phyloP scores from a whole-genome alignment of 768 basidiomycete species.

The Mycena indigotica region DNA sequence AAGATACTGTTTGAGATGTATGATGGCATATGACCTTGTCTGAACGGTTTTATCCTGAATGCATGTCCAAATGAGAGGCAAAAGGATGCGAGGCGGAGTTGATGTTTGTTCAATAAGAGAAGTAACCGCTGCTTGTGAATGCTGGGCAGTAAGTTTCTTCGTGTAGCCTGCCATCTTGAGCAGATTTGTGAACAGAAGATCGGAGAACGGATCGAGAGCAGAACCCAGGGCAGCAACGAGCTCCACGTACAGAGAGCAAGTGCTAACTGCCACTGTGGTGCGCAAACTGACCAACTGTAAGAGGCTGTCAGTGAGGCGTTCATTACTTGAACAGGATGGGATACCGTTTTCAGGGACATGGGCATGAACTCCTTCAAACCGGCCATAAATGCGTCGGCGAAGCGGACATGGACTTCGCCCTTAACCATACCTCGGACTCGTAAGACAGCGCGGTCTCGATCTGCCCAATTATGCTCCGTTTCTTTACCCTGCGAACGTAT shows the following conservation, averaged over 20 bases:
- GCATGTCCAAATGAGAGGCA: slow-evolving; percentile 68
- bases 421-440: slow-evolving; percentile 88
- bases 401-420: slow-evolving; percentile 78
- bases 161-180: slow-evolving; percentile 88
- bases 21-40: slow-evolving; percentile 63
- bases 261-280: slow-evolving; percentile 84
- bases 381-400: slow-evolving; percentile 70
- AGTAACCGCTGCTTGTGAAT: slow-evolving; percentile 74
- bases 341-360: slow-evolving; percentile 81
- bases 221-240: slow-evolving; percentile 66
- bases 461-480: slow-evolving; percentile 93
- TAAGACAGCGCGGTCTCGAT: slow-evolving; percentile 74
- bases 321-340: slow-evolving; percentile 27
- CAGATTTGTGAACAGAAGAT: slow-evolving; percentile 72
- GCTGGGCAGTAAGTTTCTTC: slow-evolving; percentile 88
- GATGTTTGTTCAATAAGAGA: slow-evolving; percentile 72
- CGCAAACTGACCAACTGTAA: slow-evolving; percentile 81
- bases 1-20: slow-evolving; percentile 76
- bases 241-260: slow-evolving; percentile 77
- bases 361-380: slow-evolving; percentile 81
- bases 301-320: slow-evolving; percentile 1
- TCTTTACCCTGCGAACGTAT: slow-evolving; percentile 75
- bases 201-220: slow-evolving; percentile 78
- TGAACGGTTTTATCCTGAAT: slow-evolving; percentile 83
- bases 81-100: slow-evolving; percentile 65